phyloP scores from a whole-genome alignment of 2,329 filamentous ascomycete species.

The Ophiostoma triangulosporum region DNA sequence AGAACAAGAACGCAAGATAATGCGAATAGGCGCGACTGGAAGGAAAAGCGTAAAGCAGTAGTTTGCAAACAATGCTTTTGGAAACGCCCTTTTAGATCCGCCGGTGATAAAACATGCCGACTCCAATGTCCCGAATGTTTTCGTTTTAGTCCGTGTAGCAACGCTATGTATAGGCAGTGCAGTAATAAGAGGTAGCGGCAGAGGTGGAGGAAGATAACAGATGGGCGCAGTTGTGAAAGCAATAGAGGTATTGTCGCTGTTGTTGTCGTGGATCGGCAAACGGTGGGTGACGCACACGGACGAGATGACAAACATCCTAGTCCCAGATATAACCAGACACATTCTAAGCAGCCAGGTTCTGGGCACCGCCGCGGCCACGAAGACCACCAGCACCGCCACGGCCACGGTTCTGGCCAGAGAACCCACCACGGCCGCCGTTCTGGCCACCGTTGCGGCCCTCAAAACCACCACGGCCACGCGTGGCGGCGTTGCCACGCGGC shows the following conservation, averaged over 20 bases:
- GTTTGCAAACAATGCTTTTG: not conserved
- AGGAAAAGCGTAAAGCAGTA: not conserved
- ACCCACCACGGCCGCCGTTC: conserved; percentile 50
- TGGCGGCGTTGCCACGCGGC: conserved; percentile 45
- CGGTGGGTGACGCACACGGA: no score
- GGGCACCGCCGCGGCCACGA: conserved; percentile 49
- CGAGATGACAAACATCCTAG: no score
- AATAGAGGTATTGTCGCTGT: no score
- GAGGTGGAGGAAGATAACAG: no score
- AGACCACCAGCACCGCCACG: conserved; percentile 50
- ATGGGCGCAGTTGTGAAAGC: not conserved
- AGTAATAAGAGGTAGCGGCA: not conserved
- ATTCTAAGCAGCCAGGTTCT: conserved; percentile 36
- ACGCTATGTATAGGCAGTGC: conserved; percentile 1
- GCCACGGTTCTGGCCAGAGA: conserved; percentile 46
- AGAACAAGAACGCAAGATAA: not conserved
- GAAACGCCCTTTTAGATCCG: not conserved
- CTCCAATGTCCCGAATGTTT: not conserved
- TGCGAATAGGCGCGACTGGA: not conserved
- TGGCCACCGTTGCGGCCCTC: conserved; percentile 47
- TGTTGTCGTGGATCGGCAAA: not conserved
- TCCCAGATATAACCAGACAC: not conserved
- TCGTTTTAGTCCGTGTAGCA: not conserved
- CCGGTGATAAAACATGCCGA: not conserved
- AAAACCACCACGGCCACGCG: conserved; percentile 53